phyloP scores from a whole-genome alignment of 2,329 filamentous ascomycete genomes.

The Aspergillus nomiae region DNA sequence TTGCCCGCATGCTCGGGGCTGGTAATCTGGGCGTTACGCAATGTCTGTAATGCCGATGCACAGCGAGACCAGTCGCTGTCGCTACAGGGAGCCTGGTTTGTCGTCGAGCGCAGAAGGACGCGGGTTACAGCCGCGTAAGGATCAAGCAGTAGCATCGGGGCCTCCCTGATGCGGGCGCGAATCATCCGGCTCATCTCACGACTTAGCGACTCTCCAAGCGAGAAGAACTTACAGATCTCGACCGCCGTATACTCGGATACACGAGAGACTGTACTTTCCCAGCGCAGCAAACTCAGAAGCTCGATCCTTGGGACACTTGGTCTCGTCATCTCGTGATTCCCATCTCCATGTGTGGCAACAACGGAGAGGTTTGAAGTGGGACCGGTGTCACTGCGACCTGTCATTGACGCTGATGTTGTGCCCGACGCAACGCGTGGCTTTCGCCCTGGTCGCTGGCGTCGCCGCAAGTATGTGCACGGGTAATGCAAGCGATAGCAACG shows the following conservation, averaged over 20 bases:
- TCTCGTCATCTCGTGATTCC: neutral
- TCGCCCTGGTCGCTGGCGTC: constrained; percentile 1
- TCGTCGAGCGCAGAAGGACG: neutral
- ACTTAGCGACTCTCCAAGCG: neutral
- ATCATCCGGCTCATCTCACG: neutral
- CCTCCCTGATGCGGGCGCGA: neutral
- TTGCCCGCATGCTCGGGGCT: constrained; percentile 1
- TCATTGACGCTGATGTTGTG: neutral
- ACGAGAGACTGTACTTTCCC: neutral
- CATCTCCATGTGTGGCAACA: neutral
- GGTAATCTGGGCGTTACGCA: neutral
- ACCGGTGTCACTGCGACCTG: neutral
- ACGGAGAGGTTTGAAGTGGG: neutral
- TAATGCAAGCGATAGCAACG: constrained; percentile 5
- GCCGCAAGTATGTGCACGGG: neutral
- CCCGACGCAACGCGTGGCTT: neutral
- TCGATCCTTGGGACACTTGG: neutral
- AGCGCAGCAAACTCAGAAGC: neutral
- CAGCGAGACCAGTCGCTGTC: neutral
- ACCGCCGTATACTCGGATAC: neutral
- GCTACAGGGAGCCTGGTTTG: neutral
- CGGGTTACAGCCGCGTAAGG: constrained; percentile 1
- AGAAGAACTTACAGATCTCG: constrained; percentile 5
- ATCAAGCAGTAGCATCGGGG: neutral
- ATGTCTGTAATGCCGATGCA: neutral